Evolutionary conservation across 345 rosid genomes (phyloP), one percentile per base, ranked within the genome.

Genomic region (Cardiospermum halicacabum): DNA sequence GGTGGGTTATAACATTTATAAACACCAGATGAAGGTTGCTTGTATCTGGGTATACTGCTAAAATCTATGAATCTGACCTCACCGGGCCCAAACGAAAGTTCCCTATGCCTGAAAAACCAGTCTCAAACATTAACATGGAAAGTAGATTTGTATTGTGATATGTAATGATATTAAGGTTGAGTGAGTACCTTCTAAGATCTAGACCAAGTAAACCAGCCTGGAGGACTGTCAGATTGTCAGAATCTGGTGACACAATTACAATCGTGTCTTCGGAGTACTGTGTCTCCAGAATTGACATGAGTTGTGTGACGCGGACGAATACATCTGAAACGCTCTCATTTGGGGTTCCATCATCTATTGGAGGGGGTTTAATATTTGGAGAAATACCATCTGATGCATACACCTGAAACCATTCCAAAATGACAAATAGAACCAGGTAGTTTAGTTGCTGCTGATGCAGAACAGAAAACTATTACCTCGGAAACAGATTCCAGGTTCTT

Each of bases 211-310:
- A 70, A 72, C 96, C 95, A 59, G 96, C 91, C 74, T 92, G 98
- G 28, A 92, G 73, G 56, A 92, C 71, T 3, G 96, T 81, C 70
- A 89, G 76, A 75, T 92, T 87, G 76, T 92, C 98, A 11, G 96
- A 92, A 77, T 92, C 98, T 27, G 96, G 96, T 1, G 96, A 89
- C 43, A 89, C 90, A 22, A 88, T 84, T 9, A 92, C 45, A 15
- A 89, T 54, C 0, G 96, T 92, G 65, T 84, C 88, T 64, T 73
- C 85, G 5, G 98, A 88, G 80, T 88, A 92, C 12, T 88, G 98
- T 32, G 96, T 92, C 80, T 92, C 96, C 0, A 92, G 93, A 74
- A 92, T 89, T 6, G 96, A 89, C 98, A 92, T 92, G 43, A 92
- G 89, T 62, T 92, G 93, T 18, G 91, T 92, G 37, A 89, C 79